Base-by-base conservation (phyloP, 768 basidiomycete genomes). In the Rhizopogon salebrosus region DNA sequence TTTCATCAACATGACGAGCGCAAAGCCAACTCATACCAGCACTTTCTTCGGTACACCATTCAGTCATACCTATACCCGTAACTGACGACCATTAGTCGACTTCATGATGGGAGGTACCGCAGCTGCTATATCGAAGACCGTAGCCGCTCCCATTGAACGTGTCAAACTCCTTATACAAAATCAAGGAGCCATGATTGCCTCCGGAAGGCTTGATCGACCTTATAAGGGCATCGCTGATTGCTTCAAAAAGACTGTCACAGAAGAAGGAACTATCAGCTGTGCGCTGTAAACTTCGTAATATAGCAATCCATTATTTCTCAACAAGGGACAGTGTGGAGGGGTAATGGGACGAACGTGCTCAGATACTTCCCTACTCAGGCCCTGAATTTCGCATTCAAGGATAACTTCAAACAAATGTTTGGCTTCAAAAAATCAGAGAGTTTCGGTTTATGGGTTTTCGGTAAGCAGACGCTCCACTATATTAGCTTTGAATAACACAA, bases 311-410 rank as follows among this genome's bases (percentile, higher is more conserved):
- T 34, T 20, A 2, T 51, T 31, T n/a, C 42, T 54, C 38, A 39
- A 26, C 36, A n/a, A 24, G 39, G 34, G 8, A 27, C n/a, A 68
- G 73, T 74, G 58, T 76, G 74, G 75, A 72, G 74, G 35, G 74
- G 75, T 24, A 75, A 75, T 50, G 69, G 71, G 38, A 69, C 75
- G 51, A 75, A 75, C 48, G 63, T 75, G 29, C 56, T 75, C 49
- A 69, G 74, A 46, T 76, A 76, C 66, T 76, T 76, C 61, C 75
- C 73, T 13, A 76, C 75, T 0, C 74, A 76, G 55, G 74, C 74
- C 0, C 60, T 76, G 45, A 76, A 76, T 62, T 76, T 76, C 52
- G 75, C 75, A n/a, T 75, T 75, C 72, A 74, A 75, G 63, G 75
- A 76, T 56, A 62, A 58, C 18, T 75, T 68, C 59, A 76, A 76